Conservation (phyloP, 1,139 yeast genomes). For the Kluyveromyces sp. region DNA sequence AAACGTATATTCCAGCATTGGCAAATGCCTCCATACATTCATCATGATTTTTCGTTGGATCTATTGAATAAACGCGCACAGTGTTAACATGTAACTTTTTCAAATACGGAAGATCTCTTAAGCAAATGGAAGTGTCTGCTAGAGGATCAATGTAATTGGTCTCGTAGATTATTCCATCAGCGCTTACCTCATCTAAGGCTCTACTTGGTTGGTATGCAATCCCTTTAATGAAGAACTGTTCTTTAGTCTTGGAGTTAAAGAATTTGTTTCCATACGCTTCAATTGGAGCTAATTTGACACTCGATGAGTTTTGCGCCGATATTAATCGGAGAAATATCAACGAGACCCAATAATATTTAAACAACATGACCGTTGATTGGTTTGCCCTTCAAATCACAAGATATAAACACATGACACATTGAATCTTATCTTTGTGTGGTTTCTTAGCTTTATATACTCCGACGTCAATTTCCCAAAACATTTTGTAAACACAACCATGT, state of each 20-base stretch:
- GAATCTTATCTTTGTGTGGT: no score
- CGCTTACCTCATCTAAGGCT: slow-evolving; percentile 20
- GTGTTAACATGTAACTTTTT: slow-evolving; percentile 44
- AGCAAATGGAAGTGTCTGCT: slow-evolving; percentile 40
- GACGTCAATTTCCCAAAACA: no score
- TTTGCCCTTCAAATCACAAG: no score
- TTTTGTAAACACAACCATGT: no score
- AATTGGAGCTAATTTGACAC: slow-evolving; percentile 25
- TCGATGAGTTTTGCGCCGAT: not conserved
- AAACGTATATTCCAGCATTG: slow-evolving; percentile 47
- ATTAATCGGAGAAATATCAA: slow-evolving; percentile 2
- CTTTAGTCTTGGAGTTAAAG: slow-evolving; percentile 35
- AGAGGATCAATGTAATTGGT: slow-evolving; percentile 46
- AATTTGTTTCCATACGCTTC: slow-evolving; percentile 42
- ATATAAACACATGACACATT: no score
- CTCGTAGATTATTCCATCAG: slow-evolving; percentile 26
- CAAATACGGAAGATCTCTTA: slow-evolving; percentile 44
- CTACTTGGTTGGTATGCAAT: slow-evolving; percentile 50
- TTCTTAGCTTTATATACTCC: no score
- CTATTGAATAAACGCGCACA: slow-evolving; percentile 48
- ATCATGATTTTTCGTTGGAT: slow-evolving; percentile 45
- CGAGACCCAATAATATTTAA: not conserved
- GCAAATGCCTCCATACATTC: slow-evolving; percentile 47
- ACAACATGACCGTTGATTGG: not conserved
- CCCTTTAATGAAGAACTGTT: slow-evolving; percentile 51